Conservation (phyloP, 2,329 filamentous ascomycete genomes). For the Penicillium sp. region DNA sequence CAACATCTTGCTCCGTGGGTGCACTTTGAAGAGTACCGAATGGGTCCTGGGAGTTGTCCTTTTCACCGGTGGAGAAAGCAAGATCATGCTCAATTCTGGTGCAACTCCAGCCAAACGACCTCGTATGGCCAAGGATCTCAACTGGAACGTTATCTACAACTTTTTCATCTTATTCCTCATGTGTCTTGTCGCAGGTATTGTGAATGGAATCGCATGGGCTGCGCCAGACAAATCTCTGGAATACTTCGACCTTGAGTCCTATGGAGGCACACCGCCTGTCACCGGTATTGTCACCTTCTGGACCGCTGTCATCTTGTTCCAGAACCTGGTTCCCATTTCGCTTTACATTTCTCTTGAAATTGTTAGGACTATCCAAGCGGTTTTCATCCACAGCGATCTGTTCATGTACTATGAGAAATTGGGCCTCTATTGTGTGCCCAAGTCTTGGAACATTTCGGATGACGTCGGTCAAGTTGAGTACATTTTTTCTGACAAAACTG, state of each 20-base stretch:
- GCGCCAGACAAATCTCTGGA: slow-evolving; percentile 69
- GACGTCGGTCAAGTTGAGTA: slow-evolving; percentile 98
- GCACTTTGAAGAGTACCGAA: slow-evolving; percentile 90
- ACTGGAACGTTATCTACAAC: slow-evolving; percentile 97
- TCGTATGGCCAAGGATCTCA: slow-evolving; percentile 86
- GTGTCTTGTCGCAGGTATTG: slow-evolving; percentile 80
- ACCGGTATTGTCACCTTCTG: slow-evolving; percentile 97
- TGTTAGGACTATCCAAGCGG: slow-evolving; percentile 84
- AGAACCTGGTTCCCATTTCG: slow-evolving; percentile 98
- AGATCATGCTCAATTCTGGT: slow-evolving; percentile 98
- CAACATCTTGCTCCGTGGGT: slow-evolving; percentile 89
- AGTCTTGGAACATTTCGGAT: slow-evolving; percentile 98
- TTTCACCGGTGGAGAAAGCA: slow-evolving; percentile 94
- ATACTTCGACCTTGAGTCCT: slow-evolving; percentile 83
- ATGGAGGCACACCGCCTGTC: slow-evolving; percentile 69
- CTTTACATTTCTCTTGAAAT: slow-evolving; percentile 97
- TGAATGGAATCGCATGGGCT: slow-evolving; percentile 80
- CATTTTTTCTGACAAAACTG: slow-evolving; percentile 95
- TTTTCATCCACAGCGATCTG: slow-evolving; percentile 96
- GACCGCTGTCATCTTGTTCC: slow-evolving; percentile 90
- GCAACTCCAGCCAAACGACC: slow-evolving; percentile 92
- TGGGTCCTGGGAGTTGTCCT: slow-evolving; percentile 91
- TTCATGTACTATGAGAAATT: slow-evolving; percentile 96
- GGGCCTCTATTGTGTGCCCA: slow-evolving; percentile 92
- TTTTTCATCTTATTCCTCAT: slow-evolving; percentile 85